Conservation (phyloP, 495 filamentous ascomycete genomes). For the Parmelia sp. region DNA sequence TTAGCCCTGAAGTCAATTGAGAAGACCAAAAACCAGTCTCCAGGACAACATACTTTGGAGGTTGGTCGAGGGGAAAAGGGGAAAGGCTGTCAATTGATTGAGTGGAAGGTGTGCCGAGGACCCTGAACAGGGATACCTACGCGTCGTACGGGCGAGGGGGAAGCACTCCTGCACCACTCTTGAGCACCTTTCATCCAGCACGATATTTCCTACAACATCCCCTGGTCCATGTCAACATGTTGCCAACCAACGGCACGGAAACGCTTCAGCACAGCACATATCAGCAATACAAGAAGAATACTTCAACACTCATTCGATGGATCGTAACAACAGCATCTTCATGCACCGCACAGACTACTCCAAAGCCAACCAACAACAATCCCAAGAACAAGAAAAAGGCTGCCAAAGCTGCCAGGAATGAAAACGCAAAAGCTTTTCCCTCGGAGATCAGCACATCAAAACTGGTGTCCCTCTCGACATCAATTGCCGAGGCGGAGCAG, state of each 20-base stretch:
- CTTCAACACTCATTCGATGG: neutral
- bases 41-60: too few relatives aligned
- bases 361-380: neutral
- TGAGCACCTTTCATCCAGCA: too few relatives aligned
- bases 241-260: neutral
- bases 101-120: neutral
- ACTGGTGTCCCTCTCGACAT: neutral
- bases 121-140: neutral
- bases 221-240: neutral
- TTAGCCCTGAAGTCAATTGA: too few relatives aligned
- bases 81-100: too few relatives aligned
- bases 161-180: neutral
- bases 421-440: neutral
- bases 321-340: neutral
- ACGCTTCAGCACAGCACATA: neutral
- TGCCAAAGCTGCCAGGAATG: neutral
- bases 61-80: too few relatives aligned
- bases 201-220: neutral
- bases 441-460: neutral
- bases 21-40: too few relatives aligned
- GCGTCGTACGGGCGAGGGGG: neutral
- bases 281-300: constrained; percentile 1
- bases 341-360: neutral
- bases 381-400: neutral
- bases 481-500: neutral